Evolutionary conservation across 2,329 filamentous ascomycete species (phyloP).

Genomic region (Aspergillus sergii): DNA sequence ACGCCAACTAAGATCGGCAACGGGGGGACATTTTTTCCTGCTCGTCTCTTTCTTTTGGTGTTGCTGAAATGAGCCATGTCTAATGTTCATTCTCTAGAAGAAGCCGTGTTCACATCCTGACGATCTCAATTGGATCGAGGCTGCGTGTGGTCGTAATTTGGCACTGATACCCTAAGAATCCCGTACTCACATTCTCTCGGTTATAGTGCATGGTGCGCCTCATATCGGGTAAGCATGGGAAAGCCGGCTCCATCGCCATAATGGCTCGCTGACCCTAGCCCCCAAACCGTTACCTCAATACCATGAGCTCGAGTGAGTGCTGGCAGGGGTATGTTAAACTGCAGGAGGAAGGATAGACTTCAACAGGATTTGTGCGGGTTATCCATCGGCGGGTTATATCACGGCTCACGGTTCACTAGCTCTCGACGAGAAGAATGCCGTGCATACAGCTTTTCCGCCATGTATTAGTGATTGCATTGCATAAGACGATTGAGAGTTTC

Average conservation of each 20-base stretch:
- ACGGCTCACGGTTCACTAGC: not conserved
- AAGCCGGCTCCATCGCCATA: not conserved
- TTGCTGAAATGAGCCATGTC: not conserved
- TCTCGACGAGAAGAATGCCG: not conserved
- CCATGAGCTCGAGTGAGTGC: not conserved
- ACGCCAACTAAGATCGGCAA: not conserved
- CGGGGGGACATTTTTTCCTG: too few species aligned
- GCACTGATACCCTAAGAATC: too few species aligned
- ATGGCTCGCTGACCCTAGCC: accelerated
- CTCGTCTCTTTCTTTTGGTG: not conserved
- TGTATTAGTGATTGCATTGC: not conserved
- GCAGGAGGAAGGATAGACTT: not conserved
- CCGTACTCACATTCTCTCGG: not conserved
- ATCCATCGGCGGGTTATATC: not conserved
- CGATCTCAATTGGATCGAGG: too few species aligned
- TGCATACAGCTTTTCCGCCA: not conserved
- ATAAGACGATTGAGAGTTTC: not conserved
- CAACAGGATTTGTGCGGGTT: not conserved
- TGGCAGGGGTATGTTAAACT: not conserved
- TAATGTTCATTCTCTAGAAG: not conserved
- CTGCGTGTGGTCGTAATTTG: not conserved
- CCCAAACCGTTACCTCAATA: not conserved
- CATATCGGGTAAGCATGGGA: not conserved
- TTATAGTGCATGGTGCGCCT: not conserved
- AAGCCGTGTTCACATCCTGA: not conserved